These are phyloP conservation scores for Phytophthora agathidicida DNA, from an alignment of 352 stramenopile genomes.

Conservation along the genomic window DNA sequence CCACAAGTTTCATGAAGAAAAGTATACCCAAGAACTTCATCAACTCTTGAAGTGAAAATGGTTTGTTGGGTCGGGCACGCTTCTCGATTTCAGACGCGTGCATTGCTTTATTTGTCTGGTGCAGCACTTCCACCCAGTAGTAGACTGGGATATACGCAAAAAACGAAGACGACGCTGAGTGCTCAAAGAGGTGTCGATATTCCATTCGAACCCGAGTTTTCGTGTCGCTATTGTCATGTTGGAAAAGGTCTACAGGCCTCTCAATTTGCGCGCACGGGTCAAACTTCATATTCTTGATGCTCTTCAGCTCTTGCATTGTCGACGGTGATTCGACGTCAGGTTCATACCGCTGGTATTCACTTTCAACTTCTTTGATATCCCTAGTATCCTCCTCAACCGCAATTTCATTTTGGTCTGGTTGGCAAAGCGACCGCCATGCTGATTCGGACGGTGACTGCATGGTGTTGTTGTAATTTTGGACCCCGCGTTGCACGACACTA, in stretches of 20 bases:
- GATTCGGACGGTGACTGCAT: slow-evolving; percentile 8
- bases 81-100: not conserved
- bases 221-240: slow-evolving; percentile 1
- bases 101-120: slow-evolving; percentile 26
- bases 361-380: slow-evolving; percentile 13
- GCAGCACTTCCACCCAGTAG: slow-evolving; percentile 33
- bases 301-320: slow-evolving; percentile 5
- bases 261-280: slow-evolving; percentile 6
- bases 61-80: not conserved
- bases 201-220: slow-evolving; percentile 10
- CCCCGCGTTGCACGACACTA: not conserved
- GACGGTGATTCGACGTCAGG: not conserved
- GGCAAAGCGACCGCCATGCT: slow-evolving; percentile 5
- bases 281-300: slow-evolving; percentile 21
- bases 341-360: not conserved
- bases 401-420: slow-evolving; percentile 1
- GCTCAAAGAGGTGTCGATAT: slow-evolving; percentile 21
- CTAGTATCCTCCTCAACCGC: not conserved
- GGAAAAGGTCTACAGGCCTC: not conserved
- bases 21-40: slow-evolving; percentile 41
- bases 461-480: slow-evolving; percentile 19
- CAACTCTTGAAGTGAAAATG: slow-evolving; percentile 32
- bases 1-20: slow-evolving; percentile 31
- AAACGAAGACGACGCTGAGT: slow-evolving; percentile 28
- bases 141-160: slow-evolving; percentile 35